phyloP scores from a whole-genome alignment of 306 rosid genomes.

The Sicyos baderoa region DNA sequence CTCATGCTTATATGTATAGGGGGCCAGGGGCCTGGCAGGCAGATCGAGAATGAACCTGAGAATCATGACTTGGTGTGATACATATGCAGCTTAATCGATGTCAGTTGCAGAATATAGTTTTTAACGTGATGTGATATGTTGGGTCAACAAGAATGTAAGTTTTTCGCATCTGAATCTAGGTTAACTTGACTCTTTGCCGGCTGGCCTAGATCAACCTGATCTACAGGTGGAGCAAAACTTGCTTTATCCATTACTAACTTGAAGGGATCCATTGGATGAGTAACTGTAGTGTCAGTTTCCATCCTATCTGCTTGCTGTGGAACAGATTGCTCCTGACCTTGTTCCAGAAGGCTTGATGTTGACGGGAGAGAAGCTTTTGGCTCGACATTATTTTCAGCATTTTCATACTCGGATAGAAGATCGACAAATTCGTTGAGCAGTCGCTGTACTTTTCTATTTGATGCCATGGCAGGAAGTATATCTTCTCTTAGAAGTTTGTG shows the following conservation, averaged over 20 bases:
- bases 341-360: slow-evolving; percentile 25
- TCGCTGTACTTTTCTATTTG: slow-evolving; percentile 93
- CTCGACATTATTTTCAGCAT: slow-evolving; percentile 35
- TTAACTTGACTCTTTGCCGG: slow-evolving; percentile 26
- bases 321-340: slow-evolving; percentile 25
- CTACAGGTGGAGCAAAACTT: slow-evolving; percentile 21
- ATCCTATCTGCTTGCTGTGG: slow-evolving; percentile 12
- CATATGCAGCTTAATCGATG: slow-evolving; percentile 1
- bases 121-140: neutral
- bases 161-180: slow-evolving; percentile 32
- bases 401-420: slow-evolving; percentile 67
- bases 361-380: slow-evolving; percentile 27
- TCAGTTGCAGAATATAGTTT: neutral
- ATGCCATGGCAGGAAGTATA: slow-evolving; percentile 94
- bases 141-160: slow-evolving; percentile 32
- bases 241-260: slow-evolving; percentile 14
- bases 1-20: neutral
- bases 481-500: slow-evolving; percentile 88
- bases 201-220: slow-evolving; percentile 27
- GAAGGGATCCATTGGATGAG: slow-evolving; percentile 23
- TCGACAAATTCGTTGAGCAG: slow-evolving; percentile 92
- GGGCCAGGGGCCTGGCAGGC: neutral
- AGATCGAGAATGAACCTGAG: neutral
- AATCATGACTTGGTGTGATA: slow-evolving; percentile 1
- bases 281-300: slow-evolving; percentile 4